Conservation (phyloP, 768 basidiomycete species). For the Tremella mesenterica region DNA sequence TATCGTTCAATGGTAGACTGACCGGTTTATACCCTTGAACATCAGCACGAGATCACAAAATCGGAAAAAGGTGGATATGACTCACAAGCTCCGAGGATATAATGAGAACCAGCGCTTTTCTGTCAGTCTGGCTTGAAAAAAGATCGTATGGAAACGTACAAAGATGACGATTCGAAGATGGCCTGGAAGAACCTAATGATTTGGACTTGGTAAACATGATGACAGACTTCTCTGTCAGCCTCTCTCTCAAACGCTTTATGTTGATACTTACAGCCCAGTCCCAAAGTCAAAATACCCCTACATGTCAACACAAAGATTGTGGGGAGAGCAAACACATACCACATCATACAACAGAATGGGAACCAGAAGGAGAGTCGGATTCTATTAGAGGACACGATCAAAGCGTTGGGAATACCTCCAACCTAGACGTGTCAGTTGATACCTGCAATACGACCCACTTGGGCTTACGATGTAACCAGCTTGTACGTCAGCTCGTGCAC, state of each 20-base stretch:
- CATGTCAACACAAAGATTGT: no score
- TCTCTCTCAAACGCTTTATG: no score
- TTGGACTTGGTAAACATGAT: constrained; percentile 49
- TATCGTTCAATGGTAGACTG: no score
- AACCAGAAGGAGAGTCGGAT: constrained; percentile 60
- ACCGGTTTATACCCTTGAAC: no score
- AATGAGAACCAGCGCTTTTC: constrained; percentile 67
- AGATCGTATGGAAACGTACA: no score
- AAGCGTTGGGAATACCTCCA: constrained; percentile 41
- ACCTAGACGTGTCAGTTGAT: constrained; percentile 2
- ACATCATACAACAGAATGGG: constrained; percentile 43
- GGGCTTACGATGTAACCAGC: no score
- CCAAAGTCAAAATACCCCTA: constrained; percentile 14
- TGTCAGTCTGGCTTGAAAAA: constrained; percentile 67
- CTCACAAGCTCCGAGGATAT: constrained; percentile 54
- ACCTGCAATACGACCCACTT: background rate
- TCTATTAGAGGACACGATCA: constrained; percentile 23
- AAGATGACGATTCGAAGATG: constrained; percentile 63
- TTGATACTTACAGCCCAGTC: constrained; percentile 44
- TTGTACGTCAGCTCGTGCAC: no score
- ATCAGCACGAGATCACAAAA: no score
- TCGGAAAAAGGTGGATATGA: no score
- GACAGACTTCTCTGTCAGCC: no score
- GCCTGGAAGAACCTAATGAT: constrained; percentile 66
- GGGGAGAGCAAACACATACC: no score